These are phyloP conservation scores for Pyrenochaeta sp. DNA, from an alignment of 2,329 filamentous ascomycete species.

Conservation along the genomic window DNA sequence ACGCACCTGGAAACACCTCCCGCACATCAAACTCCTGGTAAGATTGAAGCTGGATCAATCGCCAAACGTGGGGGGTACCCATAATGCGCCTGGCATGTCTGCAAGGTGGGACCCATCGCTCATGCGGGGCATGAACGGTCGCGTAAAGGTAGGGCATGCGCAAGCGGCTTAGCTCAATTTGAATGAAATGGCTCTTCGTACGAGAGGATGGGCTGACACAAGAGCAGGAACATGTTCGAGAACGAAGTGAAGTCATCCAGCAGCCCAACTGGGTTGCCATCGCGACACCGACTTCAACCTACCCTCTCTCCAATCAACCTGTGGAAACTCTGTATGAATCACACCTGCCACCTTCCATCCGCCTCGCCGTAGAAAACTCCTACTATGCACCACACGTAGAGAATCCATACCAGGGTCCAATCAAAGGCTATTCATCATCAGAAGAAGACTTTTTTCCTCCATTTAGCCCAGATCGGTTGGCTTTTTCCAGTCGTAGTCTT, in stretches of 20 bases:
- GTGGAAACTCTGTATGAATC: neutral
- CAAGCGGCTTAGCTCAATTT: neutral
- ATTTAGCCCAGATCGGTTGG: too few species aligned
- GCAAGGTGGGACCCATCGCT: neutral
- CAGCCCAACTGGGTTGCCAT: neutral
- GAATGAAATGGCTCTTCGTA: neutral
- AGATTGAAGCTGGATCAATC: neutral
- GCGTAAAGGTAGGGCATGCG: neutral
- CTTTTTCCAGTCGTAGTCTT: too few species aligned
- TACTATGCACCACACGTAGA: neutral
- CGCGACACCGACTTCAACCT: neutral
- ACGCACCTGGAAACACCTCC: too few species aligned
- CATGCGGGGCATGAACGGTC: neutral
- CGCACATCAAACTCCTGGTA: too few species aligned
- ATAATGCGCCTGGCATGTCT: neutral
- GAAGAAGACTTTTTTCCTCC: neutral
- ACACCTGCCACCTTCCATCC: conserved; percentile 1
- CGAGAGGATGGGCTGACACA: neutral
- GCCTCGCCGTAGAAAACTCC: neutral
- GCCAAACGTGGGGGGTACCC: neutral
- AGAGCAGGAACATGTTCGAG: neutral
- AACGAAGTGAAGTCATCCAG: neutral
- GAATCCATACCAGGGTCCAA: neutral
- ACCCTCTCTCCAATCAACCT: neutral
- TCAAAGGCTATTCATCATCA: neutral